phyloP scores from a whole-genome alignment of 2,329 filamentous ascomycete species.

The Scorias spongiosa region DNA sequence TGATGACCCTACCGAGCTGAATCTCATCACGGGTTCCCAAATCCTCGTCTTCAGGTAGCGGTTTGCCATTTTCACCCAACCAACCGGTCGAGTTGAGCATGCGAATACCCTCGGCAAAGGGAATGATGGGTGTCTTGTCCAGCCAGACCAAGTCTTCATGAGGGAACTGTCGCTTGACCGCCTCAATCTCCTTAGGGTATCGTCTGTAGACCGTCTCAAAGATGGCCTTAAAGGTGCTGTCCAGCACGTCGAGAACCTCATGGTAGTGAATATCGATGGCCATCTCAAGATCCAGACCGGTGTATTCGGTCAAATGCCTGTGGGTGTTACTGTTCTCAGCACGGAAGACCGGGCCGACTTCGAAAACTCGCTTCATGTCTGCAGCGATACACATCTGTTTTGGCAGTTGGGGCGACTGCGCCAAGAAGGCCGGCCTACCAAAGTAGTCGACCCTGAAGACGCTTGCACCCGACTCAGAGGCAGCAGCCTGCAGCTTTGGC shows the following conservation, averaged over 20 bases:
- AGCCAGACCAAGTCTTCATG: slow-evolving; percentile 77
- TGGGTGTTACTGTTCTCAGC: slow-evolving; percentile 95
- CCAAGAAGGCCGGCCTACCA: slow-evolving; percentile 69
- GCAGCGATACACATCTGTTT: slow-evolving; percentile 89
- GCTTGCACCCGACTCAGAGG: slow-evolving; percentile 79
- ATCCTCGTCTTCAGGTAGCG: slow-evolving; percentile 59
- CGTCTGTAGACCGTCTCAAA: slow-evolving; percentile 56
- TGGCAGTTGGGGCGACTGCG: slow-evolving; percentile 79
- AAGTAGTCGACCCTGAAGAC: slow-evolving; percentile 93
- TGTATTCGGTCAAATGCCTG: slow-evolving; percentile 86
- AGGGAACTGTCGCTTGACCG: slow-evolving; percentile 71
- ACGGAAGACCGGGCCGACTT: slow-evolving; percentile 79
- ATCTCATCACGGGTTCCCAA: slow-evolving; percentile 77
- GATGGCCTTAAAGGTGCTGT: slow-evolving; percentile 67
- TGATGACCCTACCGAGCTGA: slow-evolving; percentile 67
- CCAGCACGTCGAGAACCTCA: slow-evolving; percentile 66
- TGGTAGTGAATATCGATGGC: slow-evolving; percentile 77
- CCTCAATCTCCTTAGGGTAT: slow-evolving; percentile 57
- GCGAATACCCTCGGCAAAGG: slow-evolving; percentile 63
- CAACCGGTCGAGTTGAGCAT: slow-evolving; percentile 68
- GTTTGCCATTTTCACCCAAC: slow-evolving; percentile 61
- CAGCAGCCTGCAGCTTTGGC: slow-evolving; percentile 76
- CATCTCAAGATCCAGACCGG: slow-evolving; percentile 87
- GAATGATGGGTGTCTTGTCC: slow-evolving; percentile 67
- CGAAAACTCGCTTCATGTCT: slow-evolving; percentile 79